Evolutionary conservation across 768 basidiomycete genomes (phyloP), one percentile per base, ranked within the genome.

Genomic region (Auriscalpium orientale): DNA sequence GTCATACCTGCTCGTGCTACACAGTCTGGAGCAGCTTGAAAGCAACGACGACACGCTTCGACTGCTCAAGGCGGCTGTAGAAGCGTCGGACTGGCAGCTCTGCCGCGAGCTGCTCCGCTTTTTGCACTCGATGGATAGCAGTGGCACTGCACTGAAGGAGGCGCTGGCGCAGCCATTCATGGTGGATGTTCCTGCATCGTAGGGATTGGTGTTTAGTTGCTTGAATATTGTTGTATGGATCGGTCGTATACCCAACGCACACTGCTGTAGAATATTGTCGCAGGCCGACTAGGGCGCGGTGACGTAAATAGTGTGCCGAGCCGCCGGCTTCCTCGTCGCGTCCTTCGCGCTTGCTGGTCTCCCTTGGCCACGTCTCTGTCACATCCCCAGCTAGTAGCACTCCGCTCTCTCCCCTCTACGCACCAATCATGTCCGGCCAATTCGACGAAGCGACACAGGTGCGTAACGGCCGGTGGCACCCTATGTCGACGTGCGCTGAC

Each of bases 51-150:
- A 98, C 64, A 92, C 88, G 3, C 80, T 92, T 22, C 80, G 91
- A 38, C 75, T 99, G 21, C 73, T 99, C 51, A 80, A 79, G 49
- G 79, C 79, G 56, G 94, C 94, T 8, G 77, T 91, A 18, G 79
- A 81, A 8, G 82, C 79, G 4, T 82, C 87, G 58, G 92, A 97
- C 51, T 97, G 89, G 85, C 85, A 91, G 65, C 76, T 99, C 11
- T 97, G 90, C 71, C 83, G 89, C 56, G 95, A 98, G 67, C 76
- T 99, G 13, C 72, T 98, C 15, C 84, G 95, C 18, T 99, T 99
- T 72, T 70, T 98, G 49, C 90, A 88, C 67, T 94, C 90, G 2
- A 88, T 95, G 50, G 95, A 98, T 67, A 90, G 94, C 44, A 83
- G 84, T 0, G 95, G 95, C 35, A 69, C 69, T 15, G 85, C 85